phyloP scores from a whole-genome alignment of 2,329 filamentous ascomycete genomes.

The Aschersonia sp. region DNA sequence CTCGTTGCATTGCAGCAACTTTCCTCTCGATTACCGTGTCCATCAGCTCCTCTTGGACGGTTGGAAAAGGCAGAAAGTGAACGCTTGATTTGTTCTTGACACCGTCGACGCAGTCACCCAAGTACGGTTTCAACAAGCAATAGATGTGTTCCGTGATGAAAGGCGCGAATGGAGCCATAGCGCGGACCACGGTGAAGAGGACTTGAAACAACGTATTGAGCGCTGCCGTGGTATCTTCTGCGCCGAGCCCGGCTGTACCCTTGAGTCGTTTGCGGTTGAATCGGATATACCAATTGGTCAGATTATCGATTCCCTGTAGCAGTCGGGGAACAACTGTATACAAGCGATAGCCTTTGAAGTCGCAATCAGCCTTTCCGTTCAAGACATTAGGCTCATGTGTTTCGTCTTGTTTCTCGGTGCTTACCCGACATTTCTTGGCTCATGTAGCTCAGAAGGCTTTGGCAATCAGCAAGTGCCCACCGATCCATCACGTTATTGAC shows the following conservation, averaged over 20 bases:
- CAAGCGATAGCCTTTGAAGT: slow-evolving; percentile 45
- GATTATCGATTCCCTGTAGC: slow-evolving; percentile 79
- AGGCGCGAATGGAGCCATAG: slow-evolving; percentile 85
- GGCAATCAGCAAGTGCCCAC: slow-evolving; percentile 87
- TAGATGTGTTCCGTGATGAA: slow-evolving; percentile 96
- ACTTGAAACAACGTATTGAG: slow-evolving; percentile 92
- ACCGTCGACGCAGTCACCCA: slow-evolving; percentile 64
- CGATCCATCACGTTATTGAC: slow-evolving; percentile 91
- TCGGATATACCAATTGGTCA: slow-evolving; percentile 97
- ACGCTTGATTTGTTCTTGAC: slow-evolving; percentile 62
- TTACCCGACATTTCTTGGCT: slow-evolving; percentile 79
- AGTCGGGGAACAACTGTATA: slow-evolving; percentile 88
- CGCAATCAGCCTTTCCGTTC: too few species aligned
- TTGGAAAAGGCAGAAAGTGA: slow-evolving; percentile 83
- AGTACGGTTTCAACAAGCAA: slow-evolving; percentile 17
- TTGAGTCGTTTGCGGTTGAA: slow-evolving; percentile 87
- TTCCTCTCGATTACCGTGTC: slow-evolving; percentile 74
- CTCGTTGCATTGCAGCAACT: slow-evolving; percentile 82
- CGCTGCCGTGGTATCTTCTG: slow-evolving; percentile 72
- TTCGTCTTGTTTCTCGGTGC: slow-evolving; percentile 7
- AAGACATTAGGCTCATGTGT: too few species aligned
- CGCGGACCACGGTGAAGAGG: slow-evolving; percentile 74
- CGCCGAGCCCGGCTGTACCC: slow-evolving; percentile 59
- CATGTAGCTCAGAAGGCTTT: slow-evolving; percentile 81
- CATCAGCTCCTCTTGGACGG: slow-evolving; percentile 77